These are phyloP conservation scores for Lodderomyces orthopsilosis DNA, from an alignment of 1,139 yeast species.

Conservation along the genomic window DNA sequence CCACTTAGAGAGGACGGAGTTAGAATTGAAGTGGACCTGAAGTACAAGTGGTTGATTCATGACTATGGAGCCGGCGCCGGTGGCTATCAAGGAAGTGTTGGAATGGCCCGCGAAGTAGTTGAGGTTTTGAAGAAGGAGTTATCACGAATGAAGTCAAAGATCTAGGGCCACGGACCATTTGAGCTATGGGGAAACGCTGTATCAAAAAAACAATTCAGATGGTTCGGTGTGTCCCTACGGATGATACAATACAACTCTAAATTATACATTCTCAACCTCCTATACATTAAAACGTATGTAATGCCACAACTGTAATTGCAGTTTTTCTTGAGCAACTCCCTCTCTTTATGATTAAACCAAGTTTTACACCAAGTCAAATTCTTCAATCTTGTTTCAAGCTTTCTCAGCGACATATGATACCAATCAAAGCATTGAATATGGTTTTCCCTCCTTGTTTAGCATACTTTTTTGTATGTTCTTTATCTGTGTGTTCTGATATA, in stretches of 20 bases:
- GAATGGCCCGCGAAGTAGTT: constrained; percentile 32
- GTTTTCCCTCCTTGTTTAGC: constrained; percentile 22
- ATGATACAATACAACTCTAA: neutral
- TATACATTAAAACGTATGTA: neutral
- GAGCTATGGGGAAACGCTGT: too few species aligned
- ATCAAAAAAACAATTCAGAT: too few species aligned
- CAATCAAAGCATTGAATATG: constrained; percentile 21
- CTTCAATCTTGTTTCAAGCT: neutral
- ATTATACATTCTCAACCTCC: neutral
- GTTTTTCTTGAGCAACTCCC: too few species aligned
- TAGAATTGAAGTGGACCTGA: constrained; percentile 36
- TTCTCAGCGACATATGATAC: constrained; percentile 18
- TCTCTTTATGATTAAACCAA: too few species aligned
- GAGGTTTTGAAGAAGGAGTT: constrained; percentile 10
- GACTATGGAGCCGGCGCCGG: constrained; percentile 56
- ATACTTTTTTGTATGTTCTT: constrained; percentile 39
- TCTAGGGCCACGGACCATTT: too few species aligned
- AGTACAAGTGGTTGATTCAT: constrained; percentile 39
- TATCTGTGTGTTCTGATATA: constrained; percentile 30
- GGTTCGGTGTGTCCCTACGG: too few species aligned
- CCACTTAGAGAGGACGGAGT: constrained; percentile 48
- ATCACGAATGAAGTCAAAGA: constrained; percentile 5
- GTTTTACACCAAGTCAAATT: neutral
- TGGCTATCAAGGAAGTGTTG: constrained; percentile 52
- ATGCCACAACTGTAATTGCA: too few species aligned